Conservation (phyloP, 148 eudicot species). For the Chenopodium berlandieri region DNA sequence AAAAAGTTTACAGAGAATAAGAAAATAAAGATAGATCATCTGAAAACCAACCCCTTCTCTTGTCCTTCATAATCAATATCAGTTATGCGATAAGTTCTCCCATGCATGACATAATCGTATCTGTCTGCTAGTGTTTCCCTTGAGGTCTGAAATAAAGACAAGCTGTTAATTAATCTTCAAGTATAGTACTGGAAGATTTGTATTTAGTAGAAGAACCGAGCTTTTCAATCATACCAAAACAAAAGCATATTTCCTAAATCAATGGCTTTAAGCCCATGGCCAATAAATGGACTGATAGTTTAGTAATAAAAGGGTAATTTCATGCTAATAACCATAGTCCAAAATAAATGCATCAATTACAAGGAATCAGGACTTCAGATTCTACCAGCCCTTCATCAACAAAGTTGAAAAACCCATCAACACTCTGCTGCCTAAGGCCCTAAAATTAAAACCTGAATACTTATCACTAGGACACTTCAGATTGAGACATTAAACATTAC, state of each 20-base stretch:
- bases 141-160: conserved; percentile 53
- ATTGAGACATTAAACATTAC: too few species aligned
- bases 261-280: background rate
- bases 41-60: conserved; percentile 56
- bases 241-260: background rate
- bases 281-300: background rate
- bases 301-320: background rate
- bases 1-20: background rate
- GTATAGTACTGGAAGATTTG: background rate
- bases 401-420: background rate
- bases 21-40: background rate
- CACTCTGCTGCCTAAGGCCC: background rate
- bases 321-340: background rate
- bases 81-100: conserved; percentile 68
- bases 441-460: too few species aligned
- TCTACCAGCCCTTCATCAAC: background rate
- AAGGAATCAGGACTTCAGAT: background rate
- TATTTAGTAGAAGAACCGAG: background rate
- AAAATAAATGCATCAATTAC: background rate
- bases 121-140: conserved; percentile 81
- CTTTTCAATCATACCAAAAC: background rate
- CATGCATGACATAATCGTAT: conserved; percentile 94
- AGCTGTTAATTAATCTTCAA: background rate
- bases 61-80: conserved; percentile 49
- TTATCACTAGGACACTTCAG: too few species aligned